Evolutionary conservation across 2,329 filamentous ascomycete genomes (phyloP), one percentile per base, ranked within the genome.

Genomic region (Diaporthe citrichinensis): DNA sequence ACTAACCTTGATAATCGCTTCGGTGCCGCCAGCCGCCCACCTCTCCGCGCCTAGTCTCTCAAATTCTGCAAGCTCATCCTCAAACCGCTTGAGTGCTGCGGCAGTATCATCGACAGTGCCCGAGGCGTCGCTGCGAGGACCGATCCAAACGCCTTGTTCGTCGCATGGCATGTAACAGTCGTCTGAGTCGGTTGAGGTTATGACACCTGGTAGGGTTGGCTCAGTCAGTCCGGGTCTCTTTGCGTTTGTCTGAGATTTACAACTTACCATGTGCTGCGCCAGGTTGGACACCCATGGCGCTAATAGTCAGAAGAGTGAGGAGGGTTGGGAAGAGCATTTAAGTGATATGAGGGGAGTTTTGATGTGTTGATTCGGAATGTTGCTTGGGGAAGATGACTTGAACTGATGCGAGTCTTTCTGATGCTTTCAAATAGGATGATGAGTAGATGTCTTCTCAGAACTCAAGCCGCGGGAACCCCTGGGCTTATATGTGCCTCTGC

Each of bases 151-250:
- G 5, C 65, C 65, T 69, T 69, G 65, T 15, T 69, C 65, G 65
- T 69, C 65, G n/a, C 65, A 69, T 14, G 65, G 65, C 65, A 69
- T 69, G n/a, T 69, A 69, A 25, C 65, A 69, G n/a, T 69, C 65
- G 20, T 55, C 34, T 28, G 49, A 53, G 1, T 55, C 65, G 15
- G 49, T 69, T 28, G 65, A 69, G 1, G n/a, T 28, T 36, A 69
- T 69, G n/a, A 69, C 65, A 49, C 65, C 65, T 69, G 10, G 23
- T 25, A 4, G 14, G 8, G 20, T 25, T 28, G n/a, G 9, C 15
- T 28, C 10, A 36, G 31, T 41, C 58, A 69, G 65, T 41, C 31
- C 14, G 17, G 6, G 1, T 23, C 1, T 10, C n/a, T 41, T 28
- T 55, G 49, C 17, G 15, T 25, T 14, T 8, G 9, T 12, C n/a